Percentiles rank a stretch among this genome's conserved stretches.
These are phyloP conservation scores for Alternaria consortialis DNA, from an alignment of 2,329 filamentous ascomycete genomes.

Conservation along the genomic window DNA sequence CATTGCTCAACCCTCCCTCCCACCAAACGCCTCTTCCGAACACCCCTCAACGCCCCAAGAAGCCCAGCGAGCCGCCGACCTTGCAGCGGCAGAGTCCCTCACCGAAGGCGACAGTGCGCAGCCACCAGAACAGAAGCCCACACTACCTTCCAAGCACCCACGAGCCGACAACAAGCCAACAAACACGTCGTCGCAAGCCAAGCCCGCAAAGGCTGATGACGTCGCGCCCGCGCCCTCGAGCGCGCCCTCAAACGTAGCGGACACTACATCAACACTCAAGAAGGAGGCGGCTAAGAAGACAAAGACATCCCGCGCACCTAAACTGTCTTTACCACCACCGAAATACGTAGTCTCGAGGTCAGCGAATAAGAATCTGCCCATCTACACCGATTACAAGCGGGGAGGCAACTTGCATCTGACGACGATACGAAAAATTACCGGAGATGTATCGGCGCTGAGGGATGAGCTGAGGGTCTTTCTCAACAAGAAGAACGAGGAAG, in stretches of 20 bases:
- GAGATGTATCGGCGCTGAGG: conserved; percentile 71
- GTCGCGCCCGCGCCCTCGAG: conserved; percentile 4
- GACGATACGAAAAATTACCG: conserved; percentile 79
- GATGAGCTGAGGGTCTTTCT: conserved; percentile 70
- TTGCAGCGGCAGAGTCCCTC: conserved; percentile 45
- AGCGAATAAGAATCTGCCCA: conserved; percentile 72
- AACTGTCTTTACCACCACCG: conserved; percentile 32
- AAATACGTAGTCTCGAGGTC: conserved; percentile 80
- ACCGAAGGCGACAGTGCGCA: conserved; percentile 47
- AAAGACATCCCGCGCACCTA: conserved; percentile 4
- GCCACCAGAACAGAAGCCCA: conserved; percentile 32
- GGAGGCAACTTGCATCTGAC: conserved; percentile 81
- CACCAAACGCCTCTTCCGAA: conserved; percentile 29
- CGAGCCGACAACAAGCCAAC: conserved; percentile 16
- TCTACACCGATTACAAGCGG: conserved; percentile 78
- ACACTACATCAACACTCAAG: conserved; percentile 18
- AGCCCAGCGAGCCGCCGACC: conserved; percentile 40
- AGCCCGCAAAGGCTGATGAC: conserved; percentile 4
- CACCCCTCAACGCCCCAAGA: conserved; percentile 46
- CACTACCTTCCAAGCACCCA: conserved; percentile 28
- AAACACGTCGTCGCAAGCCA: conserved; percentile 14
- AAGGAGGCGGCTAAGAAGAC: conserved; percentile 12
- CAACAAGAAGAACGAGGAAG: conserved; percentile 63
- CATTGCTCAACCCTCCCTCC: conserved; percentile 27
- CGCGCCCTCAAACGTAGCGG: conserved; percentile 6